These are phyloP conservation scores for Rosa rugosa DNA, from an alignment of 306 rosid species.

Conservation along the genomic window DNA sequence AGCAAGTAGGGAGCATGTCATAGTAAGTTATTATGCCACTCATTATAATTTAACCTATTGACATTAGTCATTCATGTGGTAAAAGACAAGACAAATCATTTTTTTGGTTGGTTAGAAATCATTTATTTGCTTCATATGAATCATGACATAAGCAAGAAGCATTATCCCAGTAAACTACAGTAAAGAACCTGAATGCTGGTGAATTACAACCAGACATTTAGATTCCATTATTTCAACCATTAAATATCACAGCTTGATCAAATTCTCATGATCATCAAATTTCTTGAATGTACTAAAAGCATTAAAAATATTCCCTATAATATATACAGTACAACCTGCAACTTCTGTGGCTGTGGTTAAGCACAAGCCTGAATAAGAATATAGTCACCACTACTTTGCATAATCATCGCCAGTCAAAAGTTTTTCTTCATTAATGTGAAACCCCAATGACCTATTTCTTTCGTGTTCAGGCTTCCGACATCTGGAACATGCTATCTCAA, in stretches of 20 bases:
- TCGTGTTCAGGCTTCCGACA: too few species aligned
- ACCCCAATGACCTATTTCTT: too few species aligned
- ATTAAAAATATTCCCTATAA: background rate
- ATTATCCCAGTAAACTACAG: background rate
- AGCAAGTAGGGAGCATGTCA: too few species aligned
- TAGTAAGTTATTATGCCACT: too few species aligned
- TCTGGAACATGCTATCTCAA: too few species aligned
- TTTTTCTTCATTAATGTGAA: too few species aligned
- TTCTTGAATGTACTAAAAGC: background rate
- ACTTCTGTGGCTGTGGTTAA: background rate
- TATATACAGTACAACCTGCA: background rate
- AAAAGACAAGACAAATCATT: too few species aligned
- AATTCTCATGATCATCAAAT: background rate
- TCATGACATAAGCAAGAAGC: background rate
- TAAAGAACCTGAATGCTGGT: background rate
- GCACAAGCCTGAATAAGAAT: background rate
- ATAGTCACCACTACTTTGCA: slow-evolving; percentile 4
- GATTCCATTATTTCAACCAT: background rate
- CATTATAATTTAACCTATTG: too few species aligned
- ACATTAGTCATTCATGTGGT: too few species aligned
- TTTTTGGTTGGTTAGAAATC: too few species aligned
- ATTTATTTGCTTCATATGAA: background rate
- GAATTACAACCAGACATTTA: background rate
- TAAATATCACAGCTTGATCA: background rate
- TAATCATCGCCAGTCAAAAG: slow-evolving; percentile 16